phyloP scores from a whole-genome alignment of 192 early-diverging fungal species.

The Entomortierella lignicola region DNA sequence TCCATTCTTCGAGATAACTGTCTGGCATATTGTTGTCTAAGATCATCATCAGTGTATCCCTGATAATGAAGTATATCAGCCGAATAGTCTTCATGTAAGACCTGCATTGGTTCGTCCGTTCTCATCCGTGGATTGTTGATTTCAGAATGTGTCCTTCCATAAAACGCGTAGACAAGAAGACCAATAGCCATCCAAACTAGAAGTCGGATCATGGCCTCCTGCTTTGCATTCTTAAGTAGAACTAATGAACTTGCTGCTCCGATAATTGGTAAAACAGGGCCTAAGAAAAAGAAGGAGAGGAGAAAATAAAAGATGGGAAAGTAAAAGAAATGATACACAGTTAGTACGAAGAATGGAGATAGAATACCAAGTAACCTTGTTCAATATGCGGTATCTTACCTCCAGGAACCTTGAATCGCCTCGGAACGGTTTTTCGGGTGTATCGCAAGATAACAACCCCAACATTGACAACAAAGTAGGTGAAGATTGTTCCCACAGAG shows the following conservation, averaged over 20 bases:
- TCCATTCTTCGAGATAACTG: constrained; percentile 33
- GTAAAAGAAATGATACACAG: not conserved
- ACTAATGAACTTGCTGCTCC: constrained; percentile 70
- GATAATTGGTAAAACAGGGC: constrained; percentile 72
- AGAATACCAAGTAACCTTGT: not conserved
- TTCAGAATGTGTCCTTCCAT: constrained; percentile 74
- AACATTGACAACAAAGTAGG: constrained; percentile 87
- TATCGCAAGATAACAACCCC: constrained; percentile 82
- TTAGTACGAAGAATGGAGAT: no score
- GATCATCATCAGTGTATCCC: constrained; percentile 49
- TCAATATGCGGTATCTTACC: constrained; percentile 8
- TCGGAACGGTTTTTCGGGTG: constrained; percentile 73
- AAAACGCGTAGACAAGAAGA: constrained; percentile 74
- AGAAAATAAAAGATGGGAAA: not conserved
- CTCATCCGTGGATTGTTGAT: constrained; percentile 36
- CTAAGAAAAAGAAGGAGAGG: constrained; percentile 1
- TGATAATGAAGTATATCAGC: constrained; percentile 17
- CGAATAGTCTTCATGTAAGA: constrained; percentile 42
- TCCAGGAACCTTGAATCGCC: constrained; percentile 82
- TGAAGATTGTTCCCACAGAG: constrained; percentile 86
- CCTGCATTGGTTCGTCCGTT: constrained; percentile 41
- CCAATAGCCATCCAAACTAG: constrained; percentile 86
- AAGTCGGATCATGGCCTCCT: constrained; percentile 75
- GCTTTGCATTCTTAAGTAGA: constrained; percentile 75
- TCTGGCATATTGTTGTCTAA: constrained; percentile 40